phyloP scores from a whole-genome alignment of 1,284 basidiomycete genomes.

The Neotropicomus parvogracilis region DNA sequence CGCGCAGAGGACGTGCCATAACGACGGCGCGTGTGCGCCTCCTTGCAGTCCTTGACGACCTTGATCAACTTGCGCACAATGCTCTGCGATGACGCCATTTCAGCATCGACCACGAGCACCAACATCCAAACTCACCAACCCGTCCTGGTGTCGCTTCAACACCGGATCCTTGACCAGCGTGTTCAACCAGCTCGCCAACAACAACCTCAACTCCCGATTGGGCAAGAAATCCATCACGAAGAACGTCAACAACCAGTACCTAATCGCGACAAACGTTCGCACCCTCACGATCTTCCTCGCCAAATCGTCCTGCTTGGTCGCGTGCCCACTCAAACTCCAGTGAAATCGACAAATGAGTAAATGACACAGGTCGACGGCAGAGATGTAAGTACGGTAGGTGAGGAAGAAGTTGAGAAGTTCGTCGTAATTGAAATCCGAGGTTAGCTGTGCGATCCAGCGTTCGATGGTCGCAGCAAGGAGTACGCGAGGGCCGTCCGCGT shows the following conservation, averaged over 20 bases:
- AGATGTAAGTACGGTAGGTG: constrained; percentile 81
- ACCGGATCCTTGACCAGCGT: constrained; percentile 65
- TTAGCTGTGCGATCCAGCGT: constrained; percentile 85
- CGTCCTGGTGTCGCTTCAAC: constrained; percentile 61
- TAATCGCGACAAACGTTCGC: constrained; percentile 80
- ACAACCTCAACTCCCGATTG: constrained; percentile 68
- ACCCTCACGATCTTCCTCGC: constrained; percentile 75
- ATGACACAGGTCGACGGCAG: constrained; percentile 70
- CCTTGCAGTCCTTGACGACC: constrained; percentile 74
- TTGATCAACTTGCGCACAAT: constrained; percentile 79
- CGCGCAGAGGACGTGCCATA: constrained; percentile 30
- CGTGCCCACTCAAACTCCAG: constrained; percentile 69
- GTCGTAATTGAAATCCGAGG: constrained; percentile 78
- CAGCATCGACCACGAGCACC: constrained; percentile 6
- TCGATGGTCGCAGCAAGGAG: constrained; percentile 85
- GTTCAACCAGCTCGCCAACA: constrained; percentile 78
- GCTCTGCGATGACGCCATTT: constrained; percentile 42
- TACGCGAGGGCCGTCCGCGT: constrained; percentile 41
- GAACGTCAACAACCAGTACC: constrained; percentile 85
- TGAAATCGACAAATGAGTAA: constrained; percentile 81
- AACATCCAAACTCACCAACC: constrained; percentile 48
- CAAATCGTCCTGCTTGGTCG: constrained; percentile 55
- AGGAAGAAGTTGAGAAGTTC: constrained; percentile 84
- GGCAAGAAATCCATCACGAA: constrained; percentile 83
- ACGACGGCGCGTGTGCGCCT: constrained; percentile 52